A percentile compares a stretch with the other conserved stretches of the same genome.
These are phyloP conservation scores for Straminergon stramineum DNA, from an alignment of 225 moss, liverwort and hornwort genomes.

Conservation along the genomic window DNA sequence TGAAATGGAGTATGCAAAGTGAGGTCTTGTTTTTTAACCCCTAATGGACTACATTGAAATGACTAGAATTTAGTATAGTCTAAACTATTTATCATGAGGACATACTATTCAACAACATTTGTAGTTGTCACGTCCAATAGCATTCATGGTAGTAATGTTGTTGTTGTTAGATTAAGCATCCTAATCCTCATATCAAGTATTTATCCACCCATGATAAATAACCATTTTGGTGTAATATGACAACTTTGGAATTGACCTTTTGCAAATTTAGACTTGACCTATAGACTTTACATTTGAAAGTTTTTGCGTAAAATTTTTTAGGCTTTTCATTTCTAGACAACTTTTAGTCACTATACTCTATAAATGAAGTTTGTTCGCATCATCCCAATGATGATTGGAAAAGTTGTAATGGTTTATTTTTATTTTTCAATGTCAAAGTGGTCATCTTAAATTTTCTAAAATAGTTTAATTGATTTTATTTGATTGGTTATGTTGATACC, in stretches of 20 bases:
- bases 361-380: not conserved
- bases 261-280: not conserved
- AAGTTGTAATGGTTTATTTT: rapidly evolving
- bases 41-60: not conserved
- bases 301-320: not conserved
- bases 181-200: not conserved
- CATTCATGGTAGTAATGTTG: not conserved
- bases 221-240: rapidly evolving
- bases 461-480: not conserved
- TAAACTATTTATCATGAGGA: not conserved
- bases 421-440: not conserved
- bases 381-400: not conserved
- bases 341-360: not conserved
- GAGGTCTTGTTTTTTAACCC: not conserved
- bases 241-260: no score
- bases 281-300: not conserved
- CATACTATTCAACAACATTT: not conserved
- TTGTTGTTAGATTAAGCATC: not conserved
- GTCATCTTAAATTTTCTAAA: not conserved
- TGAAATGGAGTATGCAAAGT: not conserved
- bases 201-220: not conserved
- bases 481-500: not conserved
- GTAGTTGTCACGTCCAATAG: no score
- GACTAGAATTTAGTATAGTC: not conserved
- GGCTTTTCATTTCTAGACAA: not conserved